phyloP scores from a whole-genome alignment of 495 filamentous ascomycete species.

The Glutinoglossum americanum region DNA sequence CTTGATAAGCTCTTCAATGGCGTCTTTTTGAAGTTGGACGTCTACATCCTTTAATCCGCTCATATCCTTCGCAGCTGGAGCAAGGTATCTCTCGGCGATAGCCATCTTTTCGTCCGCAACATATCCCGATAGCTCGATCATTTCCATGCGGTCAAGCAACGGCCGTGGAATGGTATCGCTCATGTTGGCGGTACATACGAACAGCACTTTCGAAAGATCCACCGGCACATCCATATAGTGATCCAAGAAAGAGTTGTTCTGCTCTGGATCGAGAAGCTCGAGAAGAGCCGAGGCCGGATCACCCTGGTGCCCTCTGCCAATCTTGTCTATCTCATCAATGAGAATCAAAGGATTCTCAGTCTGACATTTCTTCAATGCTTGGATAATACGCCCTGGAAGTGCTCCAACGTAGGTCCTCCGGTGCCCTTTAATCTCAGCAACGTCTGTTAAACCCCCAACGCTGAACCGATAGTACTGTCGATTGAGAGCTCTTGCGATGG shows the following conservation, averaged over 20 bases:
- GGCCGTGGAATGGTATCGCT: conserved; percentile 95
- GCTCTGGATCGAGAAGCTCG: conserved; percentile 89
- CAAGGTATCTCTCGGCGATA: conserved; percentile 83
- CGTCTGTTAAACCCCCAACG: conserved; percentile 89
- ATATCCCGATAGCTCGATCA: conserved; percentile 91
- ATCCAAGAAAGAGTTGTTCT: conserved; percentile 92
- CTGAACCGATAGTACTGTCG: conserved; percentile 95
- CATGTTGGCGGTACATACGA: conserved; percentile 98
- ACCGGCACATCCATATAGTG: conserved; percentile 99
- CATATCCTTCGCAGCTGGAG: conserved; percentile 73
- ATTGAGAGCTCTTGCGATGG: conserved; percentile 83
- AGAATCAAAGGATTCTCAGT: conserved; percentile 94
- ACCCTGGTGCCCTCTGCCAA: conserved; percentile 85
- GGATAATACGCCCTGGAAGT: conserved; percentile 87
- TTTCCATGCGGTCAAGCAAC: conserved; percentile 91
- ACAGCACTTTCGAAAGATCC: conserved; percentile 91
- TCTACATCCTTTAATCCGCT: conserved; percentile 81
- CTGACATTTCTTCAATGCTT: conserved; percentile 96
- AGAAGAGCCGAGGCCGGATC: conserved; percentile 89
- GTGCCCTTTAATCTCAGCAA: conserved; percentile 99
- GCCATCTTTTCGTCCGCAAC: conserved; percentile 98
- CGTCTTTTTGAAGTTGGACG: conserved; percentile 59
- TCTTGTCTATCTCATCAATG: conserved; percentile 97
- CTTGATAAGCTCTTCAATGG: conserved; percentile 92
- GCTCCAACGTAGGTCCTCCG: conserved; percentile 93